These are phyloP conservation scores for Globisporangium parvum DNA, from an alignment of 352 stramenopile species.

Conservation along the genomic window DNA sequence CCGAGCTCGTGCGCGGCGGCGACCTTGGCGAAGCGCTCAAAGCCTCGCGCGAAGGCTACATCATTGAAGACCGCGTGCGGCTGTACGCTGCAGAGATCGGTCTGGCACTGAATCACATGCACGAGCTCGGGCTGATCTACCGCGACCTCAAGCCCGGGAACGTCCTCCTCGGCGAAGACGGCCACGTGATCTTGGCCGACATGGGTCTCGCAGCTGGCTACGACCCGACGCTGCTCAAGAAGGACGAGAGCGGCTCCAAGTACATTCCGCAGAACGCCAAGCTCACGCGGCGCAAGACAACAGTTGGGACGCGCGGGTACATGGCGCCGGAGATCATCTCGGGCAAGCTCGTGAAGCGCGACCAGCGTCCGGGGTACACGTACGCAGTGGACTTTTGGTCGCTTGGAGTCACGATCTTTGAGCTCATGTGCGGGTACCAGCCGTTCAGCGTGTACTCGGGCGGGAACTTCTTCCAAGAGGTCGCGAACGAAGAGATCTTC, in stretches of 20 bases:
- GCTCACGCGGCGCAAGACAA: conserved; percentile 67
- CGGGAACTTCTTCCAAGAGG: conserved; percentile 71
- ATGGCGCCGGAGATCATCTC: conserved; percentile 91
- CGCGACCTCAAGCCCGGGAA: conserved; percentile 88
- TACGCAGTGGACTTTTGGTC: conserved; percentile 78
- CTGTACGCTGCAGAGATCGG: conserved; percentile 85
- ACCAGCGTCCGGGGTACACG: conserved; percentile 75
- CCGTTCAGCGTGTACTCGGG: conserved; percentile 71
- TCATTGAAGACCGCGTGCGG: conserved; percentile 69
- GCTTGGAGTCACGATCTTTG: conserved; percentile 83
- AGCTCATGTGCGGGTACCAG: conserved; percentile 85
- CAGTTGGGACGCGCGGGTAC: conserved; percentile 85
- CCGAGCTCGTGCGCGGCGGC: conserved; percentile 76
- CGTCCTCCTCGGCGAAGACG: conserved; percentile 83
- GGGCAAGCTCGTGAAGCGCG: conserved; percentile 72
- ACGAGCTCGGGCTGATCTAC: conserved; percentile 84
- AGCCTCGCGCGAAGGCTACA: conserved; percentile 49
- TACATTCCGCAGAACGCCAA: conserved; percentile 53
- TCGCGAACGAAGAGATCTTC: conserved; percentile 76
- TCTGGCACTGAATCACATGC: conserved; percentile 83
- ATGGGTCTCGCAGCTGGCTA: conserved; percentile 81
- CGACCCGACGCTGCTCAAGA: conserved; percentile 45
- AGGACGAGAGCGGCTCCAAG: conserved; percentile 38
- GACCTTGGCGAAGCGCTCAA: conserved; percentile 79
- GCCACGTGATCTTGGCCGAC: conserved; percentile 86